Conservation (phyloP, 441 rosid genomes). For the Capsella rubella region DNA sequence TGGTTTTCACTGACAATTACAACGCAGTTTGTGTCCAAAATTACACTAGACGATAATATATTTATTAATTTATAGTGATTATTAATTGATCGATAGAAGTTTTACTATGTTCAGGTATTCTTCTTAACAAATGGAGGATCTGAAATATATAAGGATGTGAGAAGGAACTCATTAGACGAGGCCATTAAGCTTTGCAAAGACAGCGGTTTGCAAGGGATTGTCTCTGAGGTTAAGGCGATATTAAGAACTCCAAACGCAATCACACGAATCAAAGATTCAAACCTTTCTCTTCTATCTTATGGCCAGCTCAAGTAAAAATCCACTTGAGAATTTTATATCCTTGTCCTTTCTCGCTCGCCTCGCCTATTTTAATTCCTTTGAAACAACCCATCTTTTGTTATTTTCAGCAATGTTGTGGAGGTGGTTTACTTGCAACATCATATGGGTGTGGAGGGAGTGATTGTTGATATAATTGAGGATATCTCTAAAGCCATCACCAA, state of each 20-base stretch:
- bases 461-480: slow-evolving; percentile 56
- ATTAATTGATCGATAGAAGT: no score
- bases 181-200: slow-evolving; percentile 61
- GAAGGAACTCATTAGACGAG: slow-evolving; percentile 69
- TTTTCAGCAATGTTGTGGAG: slow-evolving; percentile 61
- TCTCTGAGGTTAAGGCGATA: slow-evolving; percentile 62
- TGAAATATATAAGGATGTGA: slow-evolving; percentile 53
- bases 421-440: slow-evolving; percentile 53
- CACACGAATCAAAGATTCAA: slow-evolving; percentile 50
- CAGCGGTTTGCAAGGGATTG: slow-evolving; percentile 65
- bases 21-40: background rate
- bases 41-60: no score
- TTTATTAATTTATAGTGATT: no score
- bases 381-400: background rate
- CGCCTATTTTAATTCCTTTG: background rate
- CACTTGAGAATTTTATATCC: background rate
- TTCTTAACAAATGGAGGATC: slow-evolving; percentile 72
- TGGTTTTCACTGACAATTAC: background rate
- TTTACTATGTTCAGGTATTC: slow-evolving; percentile 49
- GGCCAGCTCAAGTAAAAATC: slow-evolving; percentile 62
- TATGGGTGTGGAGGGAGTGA: slow-evolving; percentile 67
- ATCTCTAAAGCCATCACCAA: slow-evolving; percentile 52
- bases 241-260: slow-evolving; percentile 55
- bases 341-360: background rate
- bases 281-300: slow-evolving; percentile 60